These are phyloP conservation scores for Lignosus rhinocerotis DNA, from an alignment of 1,284 basidiomycete genomes.

Conservation along the genomic window DNA sequence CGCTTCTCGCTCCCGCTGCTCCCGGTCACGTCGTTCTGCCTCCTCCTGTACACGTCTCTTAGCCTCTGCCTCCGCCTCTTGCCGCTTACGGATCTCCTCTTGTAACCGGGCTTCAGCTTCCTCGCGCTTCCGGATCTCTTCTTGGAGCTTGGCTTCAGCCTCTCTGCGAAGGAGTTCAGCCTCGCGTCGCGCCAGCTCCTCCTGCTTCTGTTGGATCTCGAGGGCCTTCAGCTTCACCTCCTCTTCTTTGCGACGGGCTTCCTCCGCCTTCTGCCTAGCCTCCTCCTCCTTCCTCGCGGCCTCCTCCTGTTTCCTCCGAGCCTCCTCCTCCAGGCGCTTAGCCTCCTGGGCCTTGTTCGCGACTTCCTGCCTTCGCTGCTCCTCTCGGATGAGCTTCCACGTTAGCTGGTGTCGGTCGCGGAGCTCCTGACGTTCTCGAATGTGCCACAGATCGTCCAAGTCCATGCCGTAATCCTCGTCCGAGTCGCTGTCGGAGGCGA, in stretches of 20 bases:
- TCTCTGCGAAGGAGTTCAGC: constrained; percentile 19
- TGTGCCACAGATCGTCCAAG: constrained; percentile 26
- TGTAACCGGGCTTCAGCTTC: constrained; percentile 18
- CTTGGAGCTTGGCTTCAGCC: constrained; percentile 24
- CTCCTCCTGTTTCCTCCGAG: constrained; percentile 31
- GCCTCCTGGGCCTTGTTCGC: constrained; percentile 24
- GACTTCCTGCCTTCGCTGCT: constrained; percentile 15
- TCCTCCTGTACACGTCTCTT: constrained; percentile 17
- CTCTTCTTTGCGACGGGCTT: constrained; percentile 30
- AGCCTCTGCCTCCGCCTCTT: constrained; percentile 18
- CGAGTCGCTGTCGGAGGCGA: constrained; percentile 32
- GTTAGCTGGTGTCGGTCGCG: constrained; percentile 10
- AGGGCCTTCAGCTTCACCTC: constrained; percentile 26
- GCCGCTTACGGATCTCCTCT: constrained; percentile 22
- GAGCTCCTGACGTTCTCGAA: constrained; percentile 16
- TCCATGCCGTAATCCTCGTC: constrained; percentile 36
- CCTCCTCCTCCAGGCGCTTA: constrained; percentile 30
- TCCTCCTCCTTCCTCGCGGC: constrained; percentile 32
- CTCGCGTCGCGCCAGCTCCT: constrained; percentile 28
- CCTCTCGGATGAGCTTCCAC: constrained; percentile 19
- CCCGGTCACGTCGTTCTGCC: constrained; percentile 9
- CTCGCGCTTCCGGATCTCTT: constrained; percentile 23
- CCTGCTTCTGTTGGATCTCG: constrained; percentile 26
- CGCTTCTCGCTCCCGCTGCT: constrained; percentile 33
- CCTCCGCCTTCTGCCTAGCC: constrained; percentile 31